Evolutionary conservation across 306 rosid genomes (phyloP).

Genomic region (Macrotyloma uniflorum): DNA sequence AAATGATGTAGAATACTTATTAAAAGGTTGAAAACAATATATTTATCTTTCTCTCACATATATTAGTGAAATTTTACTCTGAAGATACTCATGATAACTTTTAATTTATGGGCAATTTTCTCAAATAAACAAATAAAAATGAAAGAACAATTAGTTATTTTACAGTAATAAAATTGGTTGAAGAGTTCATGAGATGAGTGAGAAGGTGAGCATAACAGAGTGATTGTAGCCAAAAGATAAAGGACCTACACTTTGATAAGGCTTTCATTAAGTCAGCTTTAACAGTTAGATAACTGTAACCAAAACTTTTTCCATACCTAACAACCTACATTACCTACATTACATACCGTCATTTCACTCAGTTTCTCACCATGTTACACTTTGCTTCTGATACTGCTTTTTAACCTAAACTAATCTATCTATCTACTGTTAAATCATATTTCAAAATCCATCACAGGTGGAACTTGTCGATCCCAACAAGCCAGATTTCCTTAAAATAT

Average conservation of each 20-base stretch:
- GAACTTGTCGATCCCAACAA: too few relatives aligned
- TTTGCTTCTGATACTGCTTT: slow-evolving; percentile 8
- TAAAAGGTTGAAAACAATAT: too few relatives aligned
- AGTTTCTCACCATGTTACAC: neutral
- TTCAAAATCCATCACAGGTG: neutral
- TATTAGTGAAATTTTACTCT: too few relatives aligned
- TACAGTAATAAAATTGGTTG: neutral
- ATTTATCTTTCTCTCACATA: too few relatives aligned
- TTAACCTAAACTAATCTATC: slow-evolving; percentile 9
- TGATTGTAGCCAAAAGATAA: neutral
- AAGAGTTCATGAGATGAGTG: neutral
- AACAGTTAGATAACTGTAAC: neutral
- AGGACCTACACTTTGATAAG: too few relatives aligned
- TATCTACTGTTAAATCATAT: neutral
- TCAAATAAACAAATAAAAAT: neutral
- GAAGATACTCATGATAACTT: too few relatives aligned
- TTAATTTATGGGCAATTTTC: neutral
- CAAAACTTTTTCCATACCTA: neutral
- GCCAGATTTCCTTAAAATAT: too few relatives aligned
- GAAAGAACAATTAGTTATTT: neutral
- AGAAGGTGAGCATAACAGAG: neutral
- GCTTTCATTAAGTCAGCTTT: neutral
- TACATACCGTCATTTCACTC: neutral
- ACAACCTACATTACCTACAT: too few relatives aligned
- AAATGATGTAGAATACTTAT: too few relatives aligned